Conservation (phyloP, 2,329 filamentous ascomycete genomes). For the Calonectria fujianensis region DNA sequence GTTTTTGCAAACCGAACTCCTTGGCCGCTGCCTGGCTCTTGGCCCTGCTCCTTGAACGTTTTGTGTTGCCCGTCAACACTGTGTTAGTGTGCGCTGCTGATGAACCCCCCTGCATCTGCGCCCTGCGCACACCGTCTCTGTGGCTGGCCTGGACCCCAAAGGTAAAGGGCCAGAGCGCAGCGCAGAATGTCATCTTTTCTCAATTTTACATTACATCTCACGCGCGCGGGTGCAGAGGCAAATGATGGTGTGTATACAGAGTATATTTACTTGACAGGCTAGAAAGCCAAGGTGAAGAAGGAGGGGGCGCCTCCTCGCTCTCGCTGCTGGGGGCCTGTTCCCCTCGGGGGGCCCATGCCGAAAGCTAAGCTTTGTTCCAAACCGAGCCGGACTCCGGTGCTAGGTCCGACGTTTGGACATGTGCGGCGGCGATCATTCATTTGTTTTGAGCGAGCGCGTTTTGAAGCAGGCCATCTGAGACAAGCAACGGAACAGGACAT, state of each 20-base stretch:
- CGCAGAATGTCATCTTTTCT: background rate
- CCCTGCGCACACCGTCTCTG: constrained; percentile 3
- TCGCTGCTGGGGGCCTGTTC: background rate
- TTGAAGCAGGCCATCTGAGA: constrained; percentile 5
- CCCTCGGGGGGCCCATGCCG: constrained; percentile 2
- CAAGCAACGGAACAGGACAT: background rate
- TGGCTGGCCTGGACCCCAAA: background rate
- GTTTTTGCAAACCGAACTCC: constrained; percentile 2
- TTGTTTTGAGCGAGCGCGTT: background rate
- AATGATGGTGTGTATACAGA: no score
- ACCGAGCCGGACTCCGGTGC: constrained; percentile 11
- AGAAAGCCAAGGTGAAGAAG: background rate
- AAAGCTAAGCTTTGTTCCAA: constrained; percentile 26
- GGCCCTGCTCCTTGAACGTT: background rate
- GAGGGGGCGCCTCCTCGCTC: no score
- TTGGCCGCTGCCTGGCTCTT: background rate
- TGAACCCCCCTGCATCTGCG: background rate
- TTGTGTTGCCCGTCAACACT: background rate
- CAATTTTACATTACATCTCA: background rate
- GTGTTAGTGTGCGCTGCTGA: background rate
- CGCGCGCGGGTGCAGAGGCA: background rate
- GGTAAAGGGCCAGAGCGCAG: background rate
- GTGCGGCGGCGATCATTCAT: constrained; percentile 15
- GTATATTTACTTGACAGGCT: background rate
- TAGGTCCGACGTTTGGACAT: constrained; percentile 17